Evolutionary conservation across 345 rosid species (phyloP).

Genomic region (Arabis alpina): DNA sequence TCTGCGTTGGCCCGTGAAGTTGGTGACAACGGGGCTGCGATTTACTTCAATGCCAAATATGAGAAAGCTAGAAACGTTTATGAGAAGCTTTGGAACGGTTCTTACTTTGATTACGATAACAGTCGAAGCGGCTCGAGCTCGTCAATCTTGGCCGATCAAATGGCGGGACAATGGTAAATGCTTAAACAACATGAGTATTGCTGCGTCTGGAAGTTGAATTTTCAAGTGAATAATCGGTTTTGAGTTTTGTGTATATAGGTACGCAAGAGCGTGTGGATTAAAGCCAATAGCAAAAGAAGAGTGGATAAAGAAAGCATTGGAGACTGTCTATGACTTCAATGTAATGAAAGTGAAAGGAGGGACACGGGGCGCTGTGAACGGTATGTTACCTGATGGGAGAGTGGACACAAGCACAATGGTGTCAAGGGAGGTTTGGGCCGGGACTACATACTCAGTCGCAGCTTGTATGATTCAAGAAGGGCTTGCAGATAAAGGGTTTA

Average conservation of each 20-base stretch:
- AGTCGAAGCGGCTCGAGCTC: constrained; percentile 53
- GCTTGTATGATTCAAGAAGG: constrained; percentile 84
- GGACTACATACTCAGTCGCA: constrained; percentile 76
- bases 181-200: background rate
- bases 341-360: constrained; percentile 72
- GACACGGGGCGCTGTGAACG: constrained; percentile 66
- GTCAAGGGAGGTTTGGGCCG: constrained; percentile 74
- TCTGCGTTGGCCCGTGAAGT: constrained; percentile 64
- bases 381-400: constrained; percentile 69
- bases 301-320: constrained; percentile 55
- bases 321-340: constrained; percentile 63
- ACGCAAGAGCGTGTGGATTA: constrained; percentile 70
- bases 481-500: constrained; percentile 56
- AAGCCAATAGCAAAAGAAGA: constrained; percentile 64
- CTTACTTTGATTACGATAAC: constrained; percentile 73
- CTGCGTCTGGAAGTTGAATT: background rate
- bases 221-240: background rate
- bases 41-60: constrained; percentile 62
- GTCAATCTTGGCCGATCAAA: constrained; percentile 76
- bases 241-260: constrained; percentile 47
- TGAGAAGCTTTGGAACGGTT: constrained; percentile 77
- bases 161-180: constrained; percentile 83
- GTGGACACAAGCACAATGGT: constrained; percentile 66
- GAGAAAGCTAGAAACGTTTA: constrained; percentile 64
- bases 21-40: constrained; percentile 58